Evolutionary conservation across 257 asterid species (phyloP), one percentile per base, ranked within the genome.

Genomic region (Marsdenia floribunda): DNA sequence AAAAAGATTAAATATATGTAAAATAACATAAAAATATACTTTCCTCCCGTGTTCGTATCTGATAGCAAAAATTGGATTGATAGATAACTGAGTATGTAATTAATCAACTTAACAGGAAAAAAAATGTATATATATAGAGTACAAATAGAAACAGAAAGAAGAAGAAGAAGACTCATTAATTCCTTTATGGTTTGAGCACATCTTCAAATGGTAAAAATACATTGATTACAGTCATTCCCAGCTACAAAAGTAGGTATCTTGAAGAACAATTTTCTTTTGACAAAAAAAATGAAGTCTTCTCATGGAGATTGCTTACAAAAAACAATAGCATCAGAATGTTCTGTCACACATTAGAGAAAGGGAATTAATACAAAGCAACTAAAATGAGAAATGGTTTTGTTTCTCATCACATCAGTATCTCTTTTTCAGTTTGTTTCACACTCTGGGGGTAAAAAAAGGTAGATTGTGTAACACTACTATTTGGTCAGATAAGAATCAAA

Each of bases 371-470:
- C 84, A 76, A 76, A 68, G 73, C 72, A 78, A 83, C 70, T 76
- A 73, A 65, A 44, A 76, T 60, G 85, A 80, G 80, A 83, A 50
- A 84, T 29, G 61, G 71, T 75, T 61, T 58, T 8, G 63, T 22
- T 82, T 82, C 88, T 77, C 90, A 79, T 75, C 46, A n/a, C 91
- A 80, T 74, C 46, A 35, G 47, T 64, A 21, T 12, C 42, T 44
- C 12, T 24, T 35, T 52, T 68, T 54, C 71, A 21, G 21, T 46
- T 26, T 55, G 70, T 49, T 68, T 78, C 84, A 85, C 89, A 85
- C 89, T 82, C 87, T 70, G 80, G 68, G 74, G 49, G 49, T 11
- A 8, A 44, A 85, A 83, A 80, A 69, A 68, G 37, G 42, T 19
- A 33, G 68, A 35, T 78, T 78, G 85, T 81, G 86, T 71, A 78